Evolutionary conservation across 2,329 filamentous ascomycete genomes (phyloP).

Genomic region (Fusarium compactum): DNA sequence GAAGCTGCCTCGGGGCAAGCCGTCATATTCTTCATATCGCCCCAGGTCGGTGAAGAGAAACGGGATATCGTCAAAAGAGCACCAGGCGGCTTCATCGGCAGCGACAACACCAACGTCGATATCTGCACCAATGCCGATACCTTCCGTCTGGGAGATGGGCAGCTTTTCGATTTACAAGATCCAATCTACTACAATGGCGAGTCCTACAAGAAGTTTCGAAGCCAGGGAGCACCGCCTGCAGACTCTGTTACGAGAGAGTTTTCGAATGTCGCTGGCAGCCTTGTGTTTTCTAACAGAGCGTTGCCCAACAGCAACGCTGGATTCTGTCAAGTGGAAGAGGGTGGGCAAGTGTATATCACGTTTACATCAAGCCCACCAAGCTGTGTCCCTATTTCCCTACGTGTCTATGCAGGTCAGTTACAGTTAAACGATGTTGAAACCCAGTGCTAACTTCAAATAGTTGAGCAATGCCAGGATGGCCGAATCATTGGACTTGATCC

Average conservation of each 20-base stretch:
- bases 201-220: not conserved
- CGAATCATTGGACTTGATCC: not conserved
- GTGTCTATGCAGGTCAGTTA: not conserved
- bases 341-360: not conserved
- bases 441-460: fast-evolving
- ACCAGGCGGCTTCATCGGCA: not conserved
- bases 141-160: not conserved
- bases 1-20: not conserved
- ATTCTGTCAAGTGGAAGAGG: not conserved
- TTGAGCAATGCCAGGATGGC: not conserved
- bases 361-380: not conserved
- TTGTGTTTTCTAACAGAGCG: not conserved
- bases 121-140: not conserved
- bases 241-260: not conserved
- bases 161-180: not conserved
- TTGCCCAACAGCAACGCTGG: not conserved
- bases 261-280: not conserved
- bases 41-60: not conserved
- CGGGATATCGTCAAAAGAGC: not conserved
- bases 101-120: not conserved
- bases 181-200: not conserved
- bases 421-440: fast-evolving
- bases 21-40: not conserved
- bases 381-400: not conserved
- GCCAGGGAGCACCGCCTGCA: not conserved